phyloP scores from a whole-genome alignment of 2,329 filamentous ascomycete genomes.

The Cercospora zeae-maydis region DNA sequence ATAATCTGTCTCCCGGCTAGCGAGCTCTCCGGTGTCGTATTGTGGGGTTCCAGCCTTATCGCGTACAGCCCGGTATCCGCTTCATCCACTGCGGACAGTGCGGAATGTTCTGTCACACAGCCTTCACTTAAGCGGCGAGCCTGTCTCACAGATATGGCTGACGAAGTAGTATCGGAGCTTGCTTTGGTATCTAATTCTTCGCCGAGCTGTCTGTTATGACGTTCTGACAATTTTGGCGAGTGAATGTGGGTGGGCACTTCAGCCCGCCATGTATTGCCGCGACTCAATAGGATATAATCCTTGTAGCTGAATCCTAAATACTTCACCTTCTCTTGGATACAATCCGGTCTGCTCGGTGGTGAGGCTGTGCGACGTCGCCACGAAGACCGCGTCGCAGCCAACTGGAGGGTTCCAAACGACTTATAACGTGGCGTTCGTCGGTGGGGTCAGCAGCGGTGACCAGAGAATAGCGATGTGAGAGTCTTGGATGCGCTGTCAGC shows the following conservation, averaged over 20 bases:
- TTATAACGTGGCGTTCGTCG: not conserved
- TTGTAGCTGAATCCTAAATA: conserved; percentile 3
- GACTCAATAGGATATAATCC: not conserved
- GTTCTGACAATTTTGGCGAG: not conserved
- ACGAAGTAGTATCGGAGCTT: not conserved
- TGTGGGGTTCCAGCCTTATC: not conserved
- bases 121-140: not conserved
- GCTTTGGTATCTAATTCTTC: not conserved
- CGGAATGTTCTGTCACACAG: conserved; percentile 3
- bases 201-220: not conserved
- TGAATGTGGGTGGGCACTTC: not conserved
- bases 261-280: not conserved
- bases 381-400: conserved; percentile 5
- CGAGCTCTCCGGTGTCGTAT: conserved; percentile 1
- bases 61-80: not conserved
- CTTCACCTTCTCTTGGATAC: not conserved
- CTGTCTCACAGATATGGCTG: not conserved
- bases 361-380: conserved; percentile 7
- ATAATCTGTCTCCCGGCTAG: not conserved
- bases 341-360: not conserved
- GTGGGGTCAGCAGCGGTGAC: not conserved
- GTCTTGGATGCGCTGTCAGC: not conserved
- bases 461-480: not conserved
- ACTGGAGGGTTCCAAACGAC: not conserved
- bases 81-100: not conserved